phyloP scores from a whole-genome alignment of 805 yeast species.

The Candida pini region DNA sequence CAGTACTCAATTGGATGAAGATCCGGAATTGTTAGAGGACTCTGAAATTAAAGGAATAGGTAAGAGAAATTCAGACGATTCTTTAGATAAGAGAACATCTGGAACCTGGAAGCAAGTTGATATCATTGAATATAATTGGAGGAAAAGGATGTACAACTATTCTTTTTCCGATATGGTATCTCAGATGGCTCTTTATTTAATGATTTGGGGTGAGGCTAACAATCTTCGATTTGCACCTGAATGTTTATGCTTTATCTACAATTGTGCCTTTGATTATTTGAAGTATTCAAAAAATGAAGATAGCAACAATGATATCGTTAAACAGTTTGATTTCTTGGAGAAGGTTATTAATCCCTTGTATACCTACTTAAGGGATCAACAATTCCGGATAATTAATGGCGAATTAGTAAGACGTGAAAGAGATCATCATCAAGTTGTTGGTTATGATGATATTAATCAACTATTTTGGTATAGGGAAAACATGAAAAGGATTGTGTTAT shows the following conservation, averaged over 20 bases:
- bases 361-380: slow-evolving; percentile 61
- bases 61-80: slow-evolving; percentile 50
- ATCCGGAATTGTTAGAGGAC: slow-evolving; percentile 55
- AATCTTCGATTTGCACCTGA: slow-evolving; percentile 52
- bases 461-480: slow-evolving; percentile 43
- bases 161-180: slow-evolving; percentile 53
- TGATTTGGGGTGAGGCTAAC: slow-evolving; percentile 76
- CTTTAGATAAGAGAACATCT: slow-evolving; percentile 5
- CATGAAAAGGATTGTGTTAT: slow-evolving; percentile 28
- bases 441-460: slow-evolving; percentile 53
- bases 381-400: slow-evolving; percentile 51
- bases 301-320: slow-evolving; percentile 4
- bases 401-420: slow-evolving; percentile 55
- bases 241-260: slow-evolving; percentile 48
- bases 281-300: slow-evolving; percentile 26
- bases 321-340: slow-evolving; percentile 29
- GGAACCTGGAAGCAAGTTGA: slow-evolving; percentile 34
- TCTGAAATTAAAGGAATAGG: slow-evolving; percentile 56
- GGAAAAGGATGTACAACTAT: slow-evolving; percentile 49
- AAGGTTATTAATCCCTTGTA: slow-evolving; percentile 44
- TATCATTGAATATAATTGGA: slow-evolving; percentile 85
- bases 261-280: slow-evolving; percentile 49
- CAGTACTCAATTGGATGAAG: slow-evolving; percentile 75
- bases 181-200: slow-evolving; percentile 58
- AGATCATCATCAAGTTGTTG: slow-evolving; percentile 59